A percentile compares a stretch with the other conserved stretches of the same genome.
Evolutionary conservation across 495 filamentous ascomycete genomes (phyloP).

Genomic region (Penicilliopsis zonata): DNA sequence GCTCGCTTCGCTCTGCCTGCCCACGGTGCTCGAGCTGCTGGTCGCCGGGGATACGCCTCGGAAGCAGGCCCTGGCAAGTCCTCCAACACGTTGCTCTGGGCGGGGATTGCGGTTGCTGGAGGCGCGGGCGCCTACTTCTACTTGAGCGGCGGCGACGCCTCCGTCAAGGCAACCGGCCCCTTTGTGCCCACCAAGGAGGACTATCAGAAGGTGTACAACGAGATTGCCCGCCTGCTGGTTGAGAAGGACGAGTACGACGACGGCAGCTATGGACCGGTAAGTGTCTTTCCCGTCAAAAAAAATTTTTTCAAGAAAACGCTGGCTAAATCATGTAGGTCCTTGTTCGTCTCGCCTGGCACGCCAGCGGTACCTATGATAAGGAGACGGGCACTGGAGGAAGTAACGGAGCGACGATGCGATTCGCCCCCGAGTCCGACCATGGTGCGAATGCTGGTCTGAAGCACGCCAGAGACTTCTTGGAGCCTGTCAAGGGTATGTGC

Average conservation of each 20-base stretch:
- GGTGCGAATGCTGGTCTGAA: constrained; percentile 90
- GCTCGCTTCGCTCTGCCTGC: constrained; percentile 48
- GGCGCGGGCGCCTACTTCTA: constrained; percentile 64
- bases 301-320: constrained; percentile 10
- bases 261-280: constrained; percentile 83
- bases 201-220: constrained; percentile 94
- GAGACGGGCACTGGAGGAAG: constrained; percentile 83
- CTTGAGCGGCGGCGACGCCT: constrained; percentile 38
- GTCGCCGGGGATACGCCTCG: constrained; percentile 68
- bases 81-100: constrained; percentile 35
- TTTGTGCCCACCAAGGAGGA: constrained; percentile 73
- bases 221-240: constrained; percentile 64
- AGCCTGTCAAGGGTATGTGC: constrained; percentile 66
- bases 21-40: constrained; percentile 49
- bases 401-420: constrained; percentile 97
- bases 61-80: constrained; percentile 44
- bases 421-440: constrained; percentile 81
- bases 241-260: constrained; percentile 95
- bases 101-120: constrained; percentile 45
- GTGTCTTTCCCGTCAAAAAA: constrained; percentile 5
- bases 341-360: constrained; percentile 78
- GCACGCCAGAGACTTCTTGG: constrained; percentile 80
- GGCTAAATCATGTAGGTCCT: constrained; percentile 35
- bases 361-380: constrained; percentile 80
- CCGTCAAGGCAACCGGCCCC: constrained; percentile 18